Conservation (phyloP, 352 stramenopile species). For the Phytopythium oedochilum region DNA sequence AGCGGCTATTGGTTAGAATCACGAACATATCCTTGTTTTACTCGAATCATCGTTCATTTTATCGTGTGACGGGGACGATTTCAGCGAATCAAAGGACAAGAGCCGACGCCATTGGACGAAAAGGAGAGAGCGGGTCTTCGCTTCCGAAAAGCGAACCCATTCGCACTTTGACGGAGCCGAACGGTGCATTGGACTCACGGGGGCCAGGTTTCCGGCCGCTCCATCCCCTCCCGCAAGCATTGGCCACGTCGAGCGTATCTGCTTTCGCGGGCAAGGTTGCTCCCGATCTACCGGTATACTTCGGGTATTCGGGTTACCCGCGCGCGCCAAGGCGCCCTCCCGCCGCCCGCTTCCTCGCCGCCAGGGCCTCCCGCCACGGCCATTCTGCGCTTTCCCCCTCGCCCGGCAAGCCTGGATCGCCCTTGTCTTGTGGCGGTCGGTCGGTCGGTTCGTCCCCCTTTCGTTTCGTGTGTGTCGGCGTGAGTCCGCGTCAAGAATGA, state of each 20-base stretch:
- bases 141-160: too few species aligned
- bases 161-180: too few species aligned
- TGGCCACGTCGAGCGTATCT: slow-evolving; percentile 1
- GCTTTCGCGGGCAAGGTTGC: slow-evolving; percentile 5
- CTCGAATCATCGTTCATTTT: too few species aligned
- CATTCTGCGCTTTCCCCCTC: slow-evolving; percentile 34
- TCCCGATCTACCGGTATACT: neutral
- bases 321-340: neutral
- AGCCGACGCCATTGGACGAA: too few species aligned
- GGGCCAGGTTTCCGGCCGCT: neutral
- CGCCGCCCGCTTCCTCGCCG: neutral
- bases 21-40: too few species aligned
- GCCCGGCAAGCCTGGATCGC: slow-evolving; percentile 15
- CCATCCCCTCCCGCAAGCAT: neutral
- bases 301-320: neutral
- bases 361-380: neutral
- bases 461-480: neutral
- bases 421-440: neutral
- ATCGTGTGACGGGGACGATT: too few species aligned
- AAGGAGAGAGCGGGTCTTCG: too few species aligned
- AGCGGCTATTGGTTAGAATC: too few species aligned
- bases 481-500: neutral
- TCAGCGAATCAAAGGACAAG: too few species aligned
- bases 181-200: too few species aligned
- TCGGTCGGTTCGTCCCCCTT: slow-evolving; percentile 8